Evolutionary conservation across 2,329 filamentous ascomycete species (phyloP).

Genomic region (Stachybotrys elegans): DNA sequence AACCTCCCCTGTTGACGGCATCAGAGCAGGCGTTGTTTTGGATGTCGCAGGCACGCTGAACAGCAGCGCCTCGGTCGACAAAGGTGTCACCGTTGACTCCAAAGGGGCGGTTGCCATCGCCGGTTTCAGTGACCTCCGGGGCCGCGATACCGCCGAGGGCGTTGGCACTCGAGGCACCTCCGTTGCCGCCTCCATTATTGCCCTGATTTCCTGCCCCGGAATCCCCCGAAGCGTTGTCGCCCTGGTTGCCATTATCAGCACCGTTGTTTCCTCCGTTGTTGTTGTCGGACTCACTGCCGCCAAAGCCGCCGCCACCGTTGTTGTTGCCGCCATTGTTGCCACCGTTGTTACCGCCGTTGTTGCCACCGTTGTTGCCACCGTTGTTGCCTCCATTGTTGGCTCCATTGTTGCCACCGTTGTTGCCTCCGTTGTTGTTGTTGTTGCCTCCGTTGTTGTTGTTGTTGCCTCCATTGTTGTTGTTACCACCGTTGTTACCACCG

Average conservation of each 20-base stretch:
- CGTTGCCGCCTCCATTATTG: slow-evolving; percentile 14
- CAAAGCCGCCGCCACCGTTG: slow-evolving; percentile 7
- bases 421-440: slow-evolving; percentile 4
- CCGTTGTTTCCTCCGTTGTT: slow-evolving; percentile 4
- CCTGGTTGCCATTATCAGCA: slow-evolving; percentile 8
- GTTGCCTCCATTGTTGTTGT: slow-evolving; percentile 9
- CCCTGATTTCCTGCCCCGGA: slow-evolving; percentile 5
- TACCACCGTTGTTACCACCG: slow-evolving; percentile 8
- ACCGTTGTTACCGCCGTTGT: slow-evolving; percentile 2
- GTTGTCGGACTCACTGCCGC: slow-evolving; percentile 4
- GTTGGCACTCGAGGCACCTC: slow-evolving; percentile 20
- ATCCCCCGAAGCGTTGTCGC: slow-evolving; percentile 4
- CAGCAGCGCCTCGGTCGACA: slow-evolving; percentile 47
- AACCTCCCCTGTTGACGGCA: slow-evolving; percentile 46
- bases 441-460: slow-evolving; percentile 8
- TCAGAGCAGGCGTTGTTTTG: slow-evolving; percentile 58
- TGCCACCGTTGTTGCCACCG: slow-evolving; percentile 4
- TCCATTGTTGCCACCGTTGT: slow-evolving; percentile 7
- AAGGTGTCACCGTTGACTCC: slow-evolving; percentile 53
- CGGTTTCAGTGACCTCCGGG: slow-evolving; percentile 43
- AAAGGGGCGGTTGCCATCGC: slow-evolving; percentile 47
- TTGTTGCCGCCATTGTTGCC: slow-evolving; percentile 5
- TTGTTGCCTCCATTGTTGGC: slow-evolving; percentile 8
- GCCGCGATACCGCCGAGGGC: slow-evolving; percentile 48
- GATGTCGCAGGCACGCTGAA: slow-evolving; percentile 57